phyloP scores from a whole-genome alignment of 73 alveolate genomes.

The Blepharisma japonicum region DNA sequence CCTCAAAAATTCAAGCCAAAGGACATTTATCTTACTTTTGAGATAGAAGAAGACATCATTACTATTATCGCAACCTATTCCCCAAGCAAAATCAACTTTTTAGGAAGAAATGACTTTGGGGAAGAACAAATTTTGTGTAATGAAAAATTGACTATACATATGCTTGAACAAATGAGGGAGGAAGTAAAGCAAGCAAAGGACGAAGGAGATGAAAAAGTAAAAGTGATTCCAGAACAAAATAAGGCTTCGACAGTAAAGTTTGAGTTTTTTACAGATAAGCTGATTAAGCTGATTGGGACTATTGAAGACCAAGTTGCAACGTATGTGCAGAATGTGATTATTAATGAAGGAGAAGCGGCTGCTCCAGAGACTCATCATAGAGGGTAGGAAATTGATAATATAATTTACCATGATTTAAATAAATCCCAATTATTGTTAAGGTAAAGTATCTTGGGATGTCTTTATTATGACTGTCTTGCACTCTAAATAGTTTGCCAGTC shows the following conservation, averaged over 20 bases:
- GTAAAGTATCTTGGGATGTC: constrained; percentile 39
- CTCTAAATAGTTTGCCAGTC: constrained; percentile 47
- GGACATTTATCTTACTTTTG: background rate
- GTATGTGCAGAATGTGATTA: constrained; percentile 6
- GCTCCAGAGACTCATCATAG: too few species aligned
- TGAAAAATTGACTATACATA: background rate
- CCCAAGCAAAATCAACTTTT: constrained; percentile 5
- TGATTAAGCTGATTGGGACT: background rate
- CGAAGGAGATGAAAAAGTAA: background rate
- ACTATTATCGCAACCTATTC: constrained; percentile 9
- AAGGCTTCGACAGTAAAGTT: background rate
- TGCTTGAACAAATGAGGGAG: constrained; percentile 1
- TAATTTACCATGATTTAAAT: too few species aligned
- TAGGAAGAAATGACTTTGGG: constrained; percentile 20
- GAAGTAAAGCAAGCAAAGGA: background rate
- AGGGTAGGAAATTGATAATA: too few species aligned
- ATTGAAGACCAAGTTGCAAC: constrained; percentile 18
- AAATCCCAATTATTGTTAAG: constrained; percentile 26
- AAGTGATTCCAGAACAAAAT: background rate
- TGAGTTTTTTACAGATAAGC: background rate
- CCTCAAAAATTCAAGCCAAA: background rate
- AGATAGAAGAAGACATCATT: background rate
- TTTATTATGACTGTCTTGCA: constrained; percentile 42
- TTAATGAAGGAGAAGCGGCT: background rate
- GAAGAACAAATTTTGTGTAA: background rate